Base-by-base conservation (phyloP, 257 asterid genomes). In the Cruciata laevipes region DNA sequence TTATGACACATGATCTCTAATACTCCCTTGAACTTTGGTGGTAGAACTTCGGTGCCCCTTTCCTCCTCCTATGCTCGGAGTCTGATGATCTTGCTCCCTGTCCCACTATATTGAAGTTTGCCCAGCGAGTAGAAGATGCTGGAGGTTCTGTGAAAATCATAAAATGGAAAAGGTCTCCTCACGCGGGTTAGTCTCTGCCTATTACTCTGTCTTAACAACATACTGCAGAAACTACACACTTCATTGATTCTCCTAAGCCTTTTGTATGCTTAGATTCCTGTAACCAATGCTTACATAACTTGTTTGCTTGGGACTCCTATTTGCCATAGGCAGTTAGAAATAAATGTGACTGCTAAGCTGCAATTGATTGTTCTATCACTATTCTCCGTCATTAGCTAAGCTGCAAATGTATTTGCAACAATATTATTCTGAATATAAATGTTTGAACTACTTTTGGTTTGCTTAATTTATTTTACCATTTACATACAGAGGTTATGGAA, bases 11-110 rank as follows among this genome's bases (percentile, higher is more conserved):
- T 38, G 12, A 44, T 67, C 14, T 12, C 62, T 52, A 31, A 66
- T 20, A 17, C 53, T 47, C 4, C 21, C 13, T 20, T 31, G n/a
- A 6, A 65, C 55, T 6, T 56, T 74, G 73, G 53, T 65, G 73
- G 74, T 74, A 90, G 96, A 85, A 81, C 71, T 80, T 90, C 57
- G 91, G 86, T 25, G 88, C 85, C 53, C 96, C 97, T 14, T 83
- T 84, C 79, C 92, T 90, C 71, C 69, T 90, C 73, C 76, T 88
- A 70, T 80, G 85, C 81, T 86, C 90, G 53, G 92, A 86, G 63
- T 79, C 76, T 74, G 95, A 88, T 73, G 92, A 85, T 69, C 76
- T 78, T 66, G 91, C 85, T 67, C 87, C 88, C 33, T 73, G 53
- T 72, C 81, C 93, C 74, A 69, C 77, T 38, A 79, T 81, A 24